Evolutionary conservation across 2,329 filamentous ascomycete genomes (phyloP), one percentile per base, ranked within the genome.

Genomic region (Aspergillus vadensis): DNA sequence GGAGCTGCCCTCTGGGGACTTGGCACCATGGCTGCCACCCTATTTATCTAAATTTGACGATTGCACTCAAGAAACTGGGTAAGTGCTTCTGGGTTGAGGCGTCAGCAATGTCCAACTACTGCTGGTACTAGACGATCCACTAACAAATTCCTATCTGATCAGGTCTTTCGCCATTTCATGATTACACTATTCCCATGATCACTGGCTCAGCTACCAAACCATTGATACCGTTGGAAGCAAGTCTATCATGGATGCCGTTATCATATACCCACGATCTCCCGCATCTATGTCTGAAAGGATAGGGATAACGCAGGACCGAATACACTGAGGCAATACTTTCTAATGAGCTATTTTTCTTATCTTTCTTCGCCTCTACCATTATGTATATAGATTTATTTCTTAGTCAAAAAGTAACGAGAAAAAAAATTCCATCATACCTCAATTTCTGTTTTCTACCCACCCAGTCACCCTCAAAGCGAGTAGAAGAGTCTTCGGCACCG

Each of bases 11-110:
- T 63, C 10, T 59, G 43, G 39, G 62, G 57, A 1, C 17, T 64
- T 25, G 57, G 39, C 6, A 55, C 60, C 17, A 19, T 64, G 17
- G 62, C 54, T 30, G 60, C 57, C 5, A 60, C 57, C 3, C 27
- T 64, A 17, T 49, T 64, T 38, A 27, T 62, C 14, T 62, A 41
- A 52, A 8, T 4, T 3, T 21, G 7, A 48, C 21, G 10, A 2
- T 15, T 47, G 43, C 14, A 14, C n/a, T 21, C n/a, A n/a, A n/a
- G 23, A 17, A 30, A 30, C 10, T 10, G 17, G 17, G 41, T 44
- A n/a, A 44, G 41, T 44, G 17, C 10, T 44, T 6, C 9, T 5
- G 17, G 41, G 4, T 5, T 21, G n/a, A 21, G 19, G 15, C 12
- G 4, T 15, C 12, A 36, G 32, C 32, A 36, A 14, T 15, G 12